Evolutionary conservation across 2,329 filamentous ascomycete genomes (phyloP).

Genomic region (Fusarium devonianum): DNA sequence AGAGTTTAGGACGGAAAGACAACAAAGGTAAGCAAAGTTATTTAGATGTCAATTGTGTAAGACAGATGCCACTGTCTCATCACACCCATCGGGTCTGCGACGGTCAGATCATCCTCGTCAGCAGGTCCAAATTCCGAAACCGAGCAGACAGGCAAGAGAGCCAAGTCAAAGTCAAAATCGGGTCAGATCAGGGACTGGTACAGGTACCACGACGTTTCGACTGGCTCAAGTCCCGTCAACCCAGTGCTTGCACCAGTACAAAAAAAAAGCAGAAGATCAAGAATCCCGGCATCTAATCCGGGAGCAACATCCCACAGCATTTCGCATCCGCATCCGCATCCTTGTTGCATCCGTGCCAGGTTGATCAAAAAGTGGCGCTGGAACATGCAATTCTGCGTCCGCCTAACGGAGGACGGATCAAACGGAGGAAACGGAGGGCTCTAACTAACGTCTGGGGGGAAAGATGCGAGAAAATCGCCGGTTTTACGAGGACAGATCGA

Average conservation of each 20-base stretch:
- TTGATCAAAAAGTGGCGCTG: not conserved
- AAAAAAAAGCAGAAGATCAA: not conserved
- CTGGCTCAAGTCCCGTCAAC: not conserved
- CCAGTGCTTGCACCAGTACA: slow-evolving; percentile 23
- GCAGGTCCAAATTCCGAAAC: slow-evolving; percentile 6
- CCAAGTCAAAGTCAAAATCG: not conserved
- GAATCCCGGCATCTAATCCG: slow-evolving; percentile 28
- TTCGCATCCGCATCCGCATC: slow-evolving; percentile 13
- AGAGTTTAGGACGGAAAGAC: not conserved
- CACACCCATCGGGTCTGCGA: not conserved
- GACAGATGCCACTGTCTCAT: not conserved
- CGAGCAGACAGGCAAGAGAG: not conserved
- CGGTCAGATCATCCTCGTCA: slow-evolving; percentile 8
- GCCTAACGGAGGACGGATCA: slow-evolving; percentile 7
- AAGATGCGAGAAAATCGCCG: not conserved
- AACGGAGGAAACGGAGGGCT: slow-evolving; percentile 4
- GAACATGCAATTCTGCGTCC: not conserved
- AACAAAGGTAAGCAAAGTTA: not conserved
- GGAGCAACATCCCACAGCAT: slow-evolving; percentile 16
- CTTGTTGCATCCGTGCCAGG: slow-evolving; percentile 4
- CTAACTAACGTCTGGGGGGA: too few species aligned
- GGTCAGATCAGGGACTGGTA: too few species aligned
- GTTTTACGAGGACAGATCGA: slow-evolving; percentile 26
- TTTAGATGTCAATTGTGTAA: not conserved
- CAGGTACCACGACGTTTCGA: slow-evolving; percentile 9